A percentile compares a stretch with the other conserved stretches of the same genome.
Evolutionary conservation across 192 early-diverging fungal genomes (phyloP).

Genomic region (Backusella westeae): DNA sequence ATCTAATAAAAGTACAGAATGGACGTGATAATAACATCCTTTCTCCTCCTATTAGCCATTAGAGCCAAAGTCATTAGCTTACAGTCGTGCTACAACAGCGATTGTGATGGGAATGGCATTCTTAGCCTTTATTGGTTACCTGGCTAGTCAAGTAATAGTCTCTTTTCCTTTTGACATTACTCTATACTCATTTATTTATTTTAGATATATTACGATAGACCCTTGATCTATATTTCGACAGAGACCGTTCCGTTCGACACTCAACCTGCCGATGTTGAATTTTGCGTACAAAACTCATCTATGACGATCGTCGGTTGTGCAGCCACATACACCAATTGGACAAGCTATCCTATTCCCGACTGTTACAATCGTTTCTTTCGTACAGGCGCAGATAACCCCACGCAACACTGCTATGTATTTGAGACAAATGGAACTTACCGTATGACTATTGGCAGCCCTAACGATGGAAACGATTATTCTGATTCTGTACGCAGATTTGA

Average conservation of each 20-base stretch:
- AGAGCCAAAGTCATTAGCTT: slow-evolving; percentile 9
- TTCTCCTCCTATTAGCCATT: slow-evolving; percentile 1
- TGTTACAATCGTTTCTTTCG: not conserved
- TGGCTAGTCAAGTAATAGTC: slow-evolving; percentile 4
- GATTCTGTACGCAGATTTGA: slow-evolving; percentile 12
- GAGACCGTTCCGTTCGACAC: not conserved
- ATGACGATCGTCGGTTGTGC: slow-evolving; percentile 7
- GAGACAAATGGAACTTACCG: slow-evolving; percentile 15
- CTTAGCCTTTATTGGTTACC: slow-evolving; percentile 10
- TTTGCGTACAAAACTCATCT: slow-evolving; percentile 13
- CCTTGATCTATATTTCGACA: slow-evolving; percentile 17
- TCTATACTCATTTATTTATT: not conserved
- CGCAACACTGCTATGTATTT: slow-evolving; percentile 8
- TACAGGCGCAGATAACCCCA: not conserved
- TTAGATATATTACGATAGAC: slow-evolving; percentile 19
- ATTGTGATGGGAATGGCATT: not conserved
- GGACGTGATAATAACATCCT: not conserved
- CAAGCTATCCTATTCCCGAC: not conserved
- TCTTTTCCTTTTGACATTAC: not conserved
- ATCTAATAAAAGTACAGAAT: not conserved
- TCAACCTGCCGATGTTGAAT: slow-evolving; percentile 22
- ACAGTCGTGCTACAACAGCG: not conserved
- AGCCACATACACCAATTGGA: not conserved
- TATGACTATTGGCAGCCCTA: not conserved
- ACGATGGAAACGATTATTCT: not conserved